Percentiles rank a stretch among this genome's conserved stretches.
phyloP scores from a whole-genome alignment of 768 basidiomycete species.

The Boletus subparvulus region DNA sequence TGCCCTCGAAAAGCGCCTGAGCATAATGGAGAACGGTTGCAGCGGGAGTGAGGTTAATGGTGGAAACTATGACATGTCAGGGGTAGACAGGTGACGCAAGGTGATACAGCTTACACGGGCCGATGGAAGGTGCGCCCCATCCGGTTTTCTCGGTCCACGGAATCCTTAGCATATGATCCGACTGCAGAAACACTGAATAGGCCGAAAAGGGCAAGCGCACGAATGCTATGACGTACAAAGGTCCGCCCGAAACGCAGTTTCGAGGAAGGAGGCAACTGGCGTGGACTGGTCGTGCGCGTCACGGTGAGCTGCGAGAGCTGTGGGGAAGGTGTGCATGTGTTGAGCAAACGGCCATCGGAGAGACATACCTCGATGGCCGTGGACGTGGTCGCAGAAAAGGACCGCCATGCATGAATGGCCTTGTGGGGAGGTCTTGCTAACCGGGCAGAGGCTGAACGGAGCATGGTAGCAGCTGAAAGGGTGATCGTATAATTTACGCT shows the following conservation, averaged over 20 bases:
- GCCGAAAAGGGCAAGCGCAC: constrained; percentile 5
- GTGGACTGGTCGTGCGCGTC: constrained; percentile 49
- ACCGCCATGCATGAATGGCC: constrained; percentile 9
- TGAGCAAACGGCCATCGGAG: not conserved
- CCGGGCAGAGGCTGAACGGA: constrained; percentile 13
- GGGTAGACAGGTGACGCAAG: not conserved
- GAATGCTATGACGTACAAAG: constrained; percentile 53
- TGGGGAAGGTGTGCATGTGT: not conserved
- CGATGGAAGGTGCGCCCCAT: constrained; percentile 82
- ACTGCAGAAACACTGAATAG: constrained; percentile 40
- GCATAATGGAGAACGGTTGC: constrained; percentile 91
- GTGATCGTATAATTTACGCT: not conserved
- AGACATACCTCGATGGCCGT: constrained; percentile 49
- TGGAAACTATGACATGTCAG: constrained; percentile 19
- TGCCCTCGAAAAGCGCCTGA: constrained; percentile 86
- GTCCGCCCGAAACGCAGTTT: constrained; percentile 81
- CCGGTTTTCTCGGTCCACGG: constrained; percentile 70
- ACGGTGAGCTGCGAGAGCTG: constrained; percentile 58
- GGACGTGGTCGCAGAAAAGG: constrained; percentile 14
- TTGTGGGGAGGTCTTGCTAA: constrained; percentile 2
- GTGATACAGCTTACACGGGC: constrained; percentile 61
- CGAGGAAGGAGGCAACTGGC: constrained; percentile 60
- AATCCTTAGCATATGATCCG: constrained; percentile 84
- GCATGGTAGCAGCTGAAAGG: constrained; percentile 18
- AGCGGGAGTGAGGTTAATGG: constrained; percentile 28